Base-by-base conservation (phyloP, 352 stramenopile genomes). In the Thraustotheca clavata region DNA sequence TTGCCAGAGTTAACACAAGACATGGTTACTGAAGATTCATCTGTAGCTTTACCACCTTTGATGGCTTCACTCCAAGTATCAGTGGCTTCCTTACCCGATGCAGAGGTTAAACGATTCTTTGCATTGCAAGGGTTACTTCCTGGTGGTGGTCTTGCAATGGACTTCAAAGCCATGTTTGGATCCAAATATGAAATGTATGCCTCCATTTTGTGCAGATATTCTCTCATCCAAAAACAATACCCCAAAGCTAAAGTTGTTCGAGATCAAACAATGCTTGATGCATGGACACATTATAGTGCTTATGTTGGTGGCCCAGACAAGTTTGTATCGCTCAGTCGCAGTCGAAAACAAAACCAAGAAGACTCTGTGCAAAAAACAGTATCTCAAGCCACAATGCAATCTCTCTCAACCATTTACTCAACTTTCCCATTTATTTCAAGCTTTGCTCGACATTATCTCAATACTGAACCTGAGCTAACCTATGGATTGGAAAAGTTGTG, bases 361-460 rank as follows among this genome's bases (percentile, higher is more conserved):
- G 73, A 81, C 35, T 74, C 11, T 29, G 35, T 88, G 71, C 69
- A 89, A 3, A 91, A 89, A 59, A 82, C 80, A 4, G 66, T 91
- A 29, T 88, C 83, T 0, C 80, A 91, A 26, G 79, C 73, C 2
- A 75, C 89, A 47, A 60, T 89, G 29, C 85, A 89, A 76, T 73
- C 74, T 0, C 79, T 91, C 1, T 89, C 79, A 49, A 73, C 89
- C 3, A 87, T 79, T 5, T 91, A 88, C 66, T 89, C 83, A 55
- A 91, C 83, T 5, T 91, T 91, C 48, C 83, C 83, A 40, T 89
- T 91, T 62, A 91, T 91, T 38, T 87, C 83, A 26, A 91, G 80
- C 74, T 91, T 89, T 62, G 83, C 83, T 20, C 77, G 83, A 18
- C 87, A 79, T 67, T 72, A 88, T 22, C 72, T 91, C 2, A 20